These are phyloP conservation scores for Kwoniella sp. DNA, from an alignment of 768 basidiomycete genomes.

Conservation along the genomic window DNA sequence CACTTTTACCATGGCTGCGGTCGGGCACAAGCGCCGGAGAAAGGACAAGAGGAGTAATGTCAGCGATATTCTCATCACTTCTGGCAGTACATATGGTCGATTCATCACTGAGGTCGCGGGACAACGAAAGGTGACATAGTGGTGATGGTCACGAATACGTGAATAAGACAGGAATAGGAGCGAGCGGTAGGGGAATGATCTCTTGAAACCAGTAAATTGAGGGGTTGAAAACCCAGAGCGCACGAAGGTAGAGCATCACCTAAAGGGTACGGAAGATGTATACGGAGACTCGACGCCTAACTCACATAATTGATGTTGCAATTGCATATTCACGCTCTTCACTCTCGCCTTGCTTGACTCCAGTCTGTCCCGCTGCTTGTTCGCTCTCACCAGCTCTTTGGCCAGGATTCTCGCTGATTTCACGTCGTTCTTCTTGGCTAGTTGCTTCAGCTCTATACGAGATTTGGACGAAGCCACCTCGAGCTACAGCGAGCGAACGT, in stretches of 20 bases:
- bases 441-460: constrained; percentile 76
- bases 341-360: constrained; percentile 90
- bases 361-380: constrained; percentile 90
- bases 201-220: too few relatives aligned
- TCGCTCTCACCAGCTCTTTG: constrained; percentile 87
- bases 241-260: too few relatives aligned
- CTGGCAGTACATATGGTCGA: neutral
- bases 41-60: neutral
- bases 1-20: constrained; percentile 87
- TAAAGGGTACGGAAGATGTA: too few relatives aligned
- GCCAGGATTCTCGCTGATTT: constrained; percentile 92
- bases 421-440: constrained; percentile 86
- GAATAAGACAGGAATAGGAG: too few relatives aligned
- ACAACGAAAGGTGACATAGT: too few relatives aligned
- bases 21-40: too few relatives aligned
- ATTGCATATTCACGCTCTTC: constrained; percentile 84
- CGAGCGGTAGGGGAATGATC: too few relatives aligned
- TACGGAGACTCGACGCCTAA: constrained; percentile 13
- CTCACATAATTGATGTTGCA: constrained; percentile 89
- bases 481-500: too few relatives aligned
- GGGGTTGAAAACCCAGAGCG: too few relatives aligned
- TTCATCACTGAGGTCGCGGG: too few relatives aligned
- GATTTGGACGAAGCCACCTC: constrained; percentile 81
- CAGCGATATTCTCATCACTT: neutral
- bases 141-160: too few relatives aligned